phyloP scores from a whole-genome alignment of 2,329 filamentous ascomycete species.

The Aureobasidium lini region DNA sequence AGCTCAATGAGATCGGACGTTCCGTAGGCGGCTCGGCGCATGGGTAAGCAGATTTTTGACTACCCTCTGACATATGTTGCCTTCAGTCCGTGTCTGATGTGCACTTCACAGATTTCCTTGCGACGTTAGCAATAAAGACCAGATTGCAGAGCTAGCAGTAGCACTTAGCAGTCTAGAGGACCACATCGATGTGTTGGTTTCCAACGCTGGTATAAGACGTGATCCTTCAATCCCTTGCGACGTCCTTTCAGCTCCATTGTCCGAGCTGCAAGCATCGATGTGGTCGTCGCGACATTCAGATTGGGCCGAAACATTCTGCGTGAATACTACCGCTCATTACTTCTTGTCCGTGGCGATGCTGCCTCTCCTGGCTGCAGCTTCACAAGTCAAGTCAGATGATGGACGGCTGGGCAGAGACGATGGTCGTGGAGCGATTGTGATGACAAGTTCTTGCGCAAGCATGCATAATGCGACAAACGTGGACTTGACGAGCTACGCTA shows the following conservation, averaged over 20 bases:
- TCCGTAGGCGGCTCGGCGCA: slow-evolving; percentile 27
- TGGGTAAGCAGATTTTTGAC: not conserved
- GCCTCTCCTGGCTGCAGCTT: slow-evolving; percentile 37
- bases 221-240: slow-evolving; percentile 39
- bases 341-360: slow-evolving; percentile 42
- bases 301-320: slow-evolving; percentile 40
- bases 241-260: slow-evolving; percentile 35
- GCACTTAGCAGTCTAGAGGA: slow-evolving; percentile 30
- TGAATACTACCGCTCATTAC: slow-evolving; percentile 46
- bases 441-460: slow-evolving; percentile 47
- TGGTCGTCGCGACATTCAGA: slow-evolving; percentile 38
- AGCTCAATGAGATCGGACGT: slow-evolving; percentile 34
- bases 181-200: slow-evolving; percentile 42
- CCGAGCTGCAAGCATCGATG: slow-evolving; percentile 40
- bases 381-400: slow-evolving; percentile 23
- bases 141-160: slow-evolving; percentile 30
- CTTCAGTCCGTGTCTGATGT: not conserved
- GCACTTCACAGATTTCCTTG: slow-evolving; percentile 21
- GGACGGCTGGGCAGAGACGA: slow-evolving; percentile 28
- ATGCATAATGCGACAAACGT: slow-evolving; percentile 48
- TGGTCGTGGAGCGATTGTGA: slow-evolving; percentile 40
- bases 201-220: slow-evolving; percentile 43
- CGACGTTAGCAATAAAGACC: slow-evolving; percentile 37
- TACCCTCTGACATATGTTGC: not conserved
- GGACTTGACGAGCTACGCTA: slow-evolving; percentile 45